Percentiles rank a stretch among this genome's conserved stretches.
Evolutionary conservation across 2,329 filamentous ascomycete genomes (phyloP).

Genomic region (Verticillium albo-atrum): DNA sequence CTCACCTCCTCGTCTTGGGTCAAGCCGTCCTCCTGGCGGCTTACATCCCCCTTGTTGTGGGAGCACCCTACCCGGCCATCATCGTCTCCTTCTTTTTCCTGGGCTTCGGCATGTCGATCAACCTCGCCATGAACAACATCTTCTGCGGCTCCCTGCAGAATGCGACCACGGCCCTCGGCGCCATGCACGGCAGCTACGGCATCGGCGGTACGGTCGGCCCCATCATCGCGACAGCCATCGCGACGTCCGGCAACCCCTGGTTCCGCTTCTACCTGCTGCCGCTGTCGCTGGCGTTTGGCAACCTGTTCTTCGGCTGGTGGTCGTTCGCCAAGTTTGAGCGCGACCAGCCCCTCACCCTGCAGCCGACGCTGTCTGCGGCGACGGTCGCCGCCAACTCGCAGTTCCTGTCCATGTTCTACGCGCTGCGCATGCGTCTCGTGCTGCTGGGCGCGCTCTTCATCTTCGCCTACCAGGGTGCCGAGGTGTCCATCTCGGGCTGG

Average conservation of each 20-base stretch:
- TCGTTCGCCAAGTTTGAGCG: constrained; percentile 67
- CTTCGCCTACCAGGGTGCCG: constrained; percentile 80
- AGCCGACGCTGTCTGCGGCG: constrained; percentile 9
- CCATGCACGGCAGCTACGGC: constrained; percentile 65
- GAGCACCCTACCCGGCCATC: constrained; percentile 66
- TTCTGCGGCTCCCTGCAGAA: constrained; percentile 53
- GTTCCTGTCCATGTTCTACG: constrained; percentile 40
- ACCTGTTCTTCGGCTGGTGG: constrained; percentile 57
- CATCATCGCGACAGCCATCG: constrained; percentile 70
- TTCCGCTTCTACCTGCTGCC: constrained; percentile 68
- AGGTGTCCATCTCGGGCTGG: constrained; percentile 82
- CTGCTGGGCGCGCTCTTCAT: constrained; percentile 76
- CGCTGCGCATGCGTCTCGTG: constrained; percentile 53
- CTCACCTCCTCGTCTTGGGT: constrained; percentile 56
- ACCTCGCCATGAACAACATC: constrained; percentile 53
- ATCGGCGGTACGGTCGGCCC: constrained; percentile 64
- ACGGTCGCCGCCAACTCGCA: constrained; percentile 20
- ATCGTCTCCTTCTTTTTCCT: constrained; percentile 66
- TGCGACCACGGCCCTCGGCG: constrained; percentile 52
- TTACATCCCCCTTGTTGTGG: constrained; percentile 61
- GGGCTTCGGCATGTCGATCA: constrained; percentile 53
- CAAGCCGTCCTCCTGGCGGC: constrained; percentile 53
- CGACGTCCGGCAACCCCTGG: constrained; percentile 59
- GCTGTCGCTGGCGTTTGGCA: constrained; percentile 52
- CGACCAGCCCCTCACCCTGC: constrained; percentile 34